A percentile compares a stretch with the other conserved stretches of the same genome.
Evolutionary conservation across 768 basidiomycete species (phyloP).

Genomic region (Termitomyces sp.): DNA sequence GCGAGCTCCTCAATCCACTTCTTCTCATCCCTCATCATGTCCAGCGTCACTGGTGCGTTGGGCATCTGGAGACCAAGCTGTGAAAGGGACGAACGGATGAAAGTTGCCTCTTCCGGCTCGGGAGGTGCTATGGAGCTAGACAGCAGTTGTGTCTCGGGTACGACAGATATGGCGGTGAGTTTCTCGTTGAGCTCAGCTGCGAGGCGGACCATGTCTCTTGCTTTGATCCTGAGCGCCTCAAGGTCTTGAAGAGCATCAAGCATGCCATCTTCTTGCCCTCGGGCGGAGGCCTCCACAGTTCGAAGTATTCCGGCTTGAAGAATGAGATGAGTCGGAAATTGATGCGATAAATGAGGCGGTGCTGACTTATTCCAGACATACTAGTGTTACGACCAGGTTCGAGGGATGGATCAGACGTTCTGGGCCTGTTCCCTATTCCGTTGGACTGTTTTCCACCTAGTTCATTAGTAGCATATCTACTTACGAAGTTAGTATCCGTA

Average conservation of each 20-base stretch:
- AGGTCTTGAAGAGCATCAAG: conserved; percentile 78
- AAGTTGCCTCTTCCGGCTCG: conserved; percentile 78
- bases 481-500: conserved; percentile 13
- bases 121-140: conserved; percentile 21
- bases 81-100: conserved; percentile 85
- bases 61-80: conserved; percentile 80
- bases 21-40: conserved; percentile 81
- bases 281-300: conserved; percentile 62
- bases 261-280: conserved; percentile 60
- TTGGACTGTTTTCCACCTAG: conserved; percentile 9
- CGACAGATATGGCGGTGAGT: conserved; percentile 41
- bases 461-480: neutral
- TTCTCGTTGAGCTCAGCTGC: conserved; percentile 85
- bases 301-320: conserved; percentile 60
- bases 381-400: conserved; percentile 8
- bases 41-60: conserved; percentile 78
- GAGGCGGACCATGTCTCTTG: conserved; percentile 87
- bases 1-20: conserved; percentile 79
- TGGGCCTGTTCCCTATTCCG: conserved; percentile 8
- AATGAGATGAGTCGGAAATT: neutral
- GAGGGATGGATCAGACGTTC: neutral
- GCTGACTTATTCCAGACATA: conserved; percentile 54
- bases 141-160: conserved; percentile 17
- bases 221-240: conserved; percentile 86
- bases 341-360: neutral